These are phyloP conservation scores for Beverwykella pulmonaria DNA, from an alignment of 495 filamentous ascomycete genomes.

Conservation along the genomic window DNA sequence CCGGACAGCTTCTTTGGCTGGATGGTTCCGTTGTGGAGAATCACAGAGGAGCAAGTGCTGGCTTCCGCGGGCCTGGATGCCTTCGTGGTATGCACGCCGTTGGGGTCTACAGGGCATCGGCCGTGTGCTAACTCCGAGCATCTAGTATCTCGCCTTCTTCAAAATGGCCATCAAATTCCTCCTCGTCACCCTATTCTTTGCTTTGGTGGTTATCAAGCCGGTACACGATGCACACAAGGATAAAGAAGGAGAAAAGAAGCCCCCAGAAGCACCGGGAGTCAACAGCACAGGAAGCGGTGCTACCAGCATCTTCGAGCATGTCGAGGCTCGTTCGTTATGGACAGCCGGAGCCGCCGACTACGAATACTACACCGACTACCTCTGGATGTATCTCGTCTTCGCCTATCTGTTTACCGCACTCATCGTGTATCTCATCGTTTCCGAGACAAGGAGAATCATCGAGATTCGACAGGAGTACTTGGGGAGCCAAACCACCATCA, in stretches of 20 bases:
- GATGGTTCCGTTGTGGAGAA: conserved; percentile 85
- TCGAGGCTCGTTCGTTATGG: conserved; percentile 24
- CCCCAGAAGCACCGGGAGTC: conserved; percentile 10
- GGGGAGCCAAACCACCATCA: conserved; percentile 88
- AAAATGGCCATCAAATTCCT: conserved; percentile 89
- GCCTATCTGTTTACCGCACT: conserved; percentile 86
- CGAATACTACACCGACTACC: conserved; percentile 55
- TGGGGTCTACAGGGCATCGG: not conserved
- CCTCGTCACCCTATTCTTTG: conserved; percentile 74
- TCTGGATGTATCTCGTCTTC: conserved; percentile 94
- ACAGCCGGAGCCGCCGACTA: conserved; percentile 7
- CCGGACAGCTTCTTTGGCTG: conserved; percentile 90
- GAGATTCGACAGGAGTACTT: conserved; percentile 86
- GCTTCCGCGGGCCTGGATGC: conserved; percentile 92
- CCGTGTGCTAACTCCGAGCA: conserved; percentile 10
- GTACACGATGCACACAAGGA: conserved; percentile 69
- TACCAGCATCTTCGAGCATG: not conserved
- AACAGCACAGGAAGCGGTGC: not conserved
- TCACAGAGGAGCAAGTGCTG: conserved; percentile 87
- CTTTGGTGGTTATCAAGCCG: conserved; percentile 77
- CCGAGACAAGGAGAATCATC: conserved; percentile 81
- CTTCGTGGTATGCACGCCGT: conserved; percentile 72
- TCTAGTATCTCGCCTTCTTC: conserved; percentile 88
- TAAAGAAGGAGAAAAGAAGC: conserved; percentile 22
- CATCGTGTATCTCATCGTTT: conserved; percentile 78